These are phyloP conservation scores for Aspergillus bridgeri DNA, from an alignment of 495 filamentous ascomycete genomes.

Conservation along the genomic window DNA sequence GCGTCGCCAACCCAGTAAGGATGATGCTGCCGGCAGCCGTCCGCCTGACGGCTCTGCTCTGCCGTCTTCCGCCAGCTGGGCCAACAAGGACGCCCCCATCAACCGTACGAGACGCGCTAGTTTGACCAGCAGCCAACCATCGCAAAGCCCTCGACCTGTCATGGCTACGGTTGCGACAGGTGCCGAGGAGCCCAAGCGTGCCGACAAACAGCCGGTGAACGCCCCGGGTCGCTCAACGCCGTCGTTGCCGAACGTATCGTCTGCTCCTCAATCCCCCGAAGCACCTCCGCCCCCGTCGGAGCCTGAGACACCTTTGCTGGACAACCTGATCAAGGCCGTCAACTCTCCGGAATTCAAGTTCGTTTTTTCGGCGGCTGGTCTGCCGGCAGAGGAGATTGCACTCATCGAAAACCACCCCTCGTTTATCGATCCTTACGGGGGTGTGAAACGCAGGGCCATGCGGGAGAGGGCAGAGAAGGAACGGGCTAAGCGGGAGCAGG, in stretches of 20 bases:
- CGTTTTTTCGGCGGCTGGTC: conserved; percentile 50
- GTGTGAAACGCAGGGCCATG: conserved; percentile 68
- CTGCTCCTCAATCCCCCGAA: conserved; percentile 19
- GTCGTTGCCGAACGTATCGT: conserved; percentile 22
- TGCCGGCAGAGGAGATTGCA: conserved; percentile 52
- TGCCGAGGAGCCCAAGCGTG: conserved; percentile 35
- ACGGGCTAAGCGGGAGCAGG: conserved; percentile 59
- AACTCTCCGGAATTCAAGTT: conserved; percentile 58
- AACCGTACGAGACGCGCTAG: conserved; percentile 69
- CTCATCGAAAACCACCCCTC: conserved; percentile 64
- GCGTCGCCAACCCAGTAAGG: conserved; percentile 70
- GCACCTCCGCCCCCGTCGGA: conserved; percentile 20
- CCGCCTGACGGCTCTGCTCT: conserved; percentile 74
- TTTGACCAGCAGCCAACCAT: conserved; percentile 71
- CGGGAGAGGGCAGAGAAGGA: conserved; percentile 64
- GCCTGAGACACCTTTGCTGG: conserved; percentile 37
- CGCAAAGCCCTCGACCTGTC: conserved; percentile 74
- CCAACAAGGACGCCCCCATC: conserved; percentile 65
- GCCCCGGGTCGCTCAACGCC: conserved; percentile 25
- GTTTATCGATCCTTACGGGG: conserved; percentile 75
- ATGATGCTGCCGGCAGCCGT: conserved; percentile 60
- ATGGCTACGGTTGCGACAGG: conserved; percentile 54
- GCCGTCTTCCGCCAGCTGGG: conserved; percentile 92
- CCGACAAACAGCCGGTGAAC: conserved; percentile 31
- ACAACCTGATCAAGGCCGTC: conserved; percentile 50